Base-by-base conservation (phyloP, 2,329 filamentous ascomycete genomes). In the Alternaria postmessia region DNA sequence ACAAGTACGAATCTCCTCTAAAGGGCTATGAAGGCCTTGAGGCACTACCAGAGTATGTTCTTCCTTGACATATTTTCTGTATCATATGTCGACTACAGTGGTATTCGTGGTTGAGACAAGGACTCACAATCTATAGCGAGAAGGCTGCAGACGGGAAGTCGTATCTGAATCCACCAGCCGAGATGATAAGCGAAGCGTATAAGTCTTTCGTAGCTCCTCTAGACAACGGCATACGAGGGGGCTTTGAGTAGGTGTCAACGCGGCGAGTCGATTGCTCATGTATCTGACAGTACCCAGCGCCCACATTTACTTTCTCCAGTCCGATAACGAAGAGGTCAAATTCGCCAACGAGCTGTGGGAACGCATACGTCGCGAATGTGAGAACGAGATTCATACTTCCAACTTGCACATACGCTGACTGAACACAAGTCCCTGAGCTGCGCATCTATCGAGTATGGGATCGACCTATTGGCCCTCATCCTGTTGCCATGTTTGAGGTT, bases 401-500 rank as follows among this genome's bases (percentile, higher is more conserved):
- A 20, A 12, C n/a, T 53, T 46, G 20, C n/a, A 44, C 63, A 7
- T 20, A 7, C 58, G 47, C 51, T 67, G 9, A 57, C 22, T n/a
- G 26, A 48, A n/a, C 2, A 39, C 61, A 38, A 93, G 91, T 96
- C 72, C 93, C 93, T 8, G 93, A 97, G 75, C 83, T 96, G 18
- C 86, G 93, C 54, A 90, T 96, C 69, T 96, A 97, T 76, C 83
- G 79, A 14, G 82, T 96, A 66, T 96, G 88, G 86, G 90, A 95
- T 66, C 79, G 81, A 14, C 92, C 93, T 0, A 79, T 97, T 28
- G 94, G 93, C 0, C 93, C 93, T 0, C 93, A 97, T 76, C 89
- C 91, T 0, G 78, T 93, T 0, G 91, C 89, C 53, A 97, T 96
- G 93, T 97, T 97, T 71, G 94, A 97, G 79, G 92, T 97, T 46